Evolutionary conservation across 2,329 filamentous ascomycete species (phyloP).

Genomic region (Cadophora malorum): DNA sequence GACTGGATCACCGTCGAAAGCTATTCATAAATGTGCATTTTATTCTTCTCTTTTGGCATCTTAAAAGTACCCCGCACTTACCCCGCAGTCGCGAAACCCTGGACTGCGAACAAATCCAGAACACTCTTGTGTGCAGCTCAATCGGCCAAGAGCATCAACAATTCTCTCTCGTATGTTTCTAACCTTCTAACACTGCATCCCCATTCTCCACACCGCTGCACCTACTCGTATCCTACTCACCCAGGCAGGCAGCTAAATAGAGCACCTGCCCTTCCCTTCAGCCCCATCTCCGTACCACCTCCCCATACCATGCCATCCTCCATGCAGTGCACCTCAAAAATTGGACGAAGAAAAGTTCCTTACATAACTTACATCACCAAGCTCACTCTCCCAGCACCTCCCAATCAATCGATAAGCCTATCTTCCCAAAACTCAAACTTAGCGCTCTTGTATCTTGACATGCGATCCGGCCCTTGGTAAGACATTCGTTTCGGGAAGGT

Average conservation of each 20-base stretch:
- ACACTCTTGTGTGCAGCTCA: neutral
- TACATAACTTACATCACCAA: neutral
- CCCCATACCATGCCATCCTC: neutral
- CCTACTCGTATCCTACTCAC: neutral
- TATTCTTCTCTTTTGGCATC: too few relatives aligned
- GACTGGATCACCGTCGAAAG: too few relatives aligned
- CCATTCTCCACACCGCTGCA: neutral
- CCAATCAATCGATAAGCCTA: conserved; percentile 7
- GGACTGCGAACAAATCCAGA: neutral
- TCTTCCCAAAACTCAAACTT: neutral
- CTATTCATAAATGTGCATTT: too few relatives aligned
- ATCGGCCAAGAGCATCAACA: neutral
- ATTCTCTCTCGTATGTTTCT: neutral
- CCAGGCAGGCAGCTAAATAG: neutral
- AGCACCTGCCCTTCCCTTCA: neutral
- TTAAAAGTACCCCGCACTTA: neutral
- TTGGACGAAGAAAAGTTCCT: neutral
- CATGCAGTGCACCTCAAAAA: neutral
- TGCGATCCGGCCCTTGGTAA: neutral
- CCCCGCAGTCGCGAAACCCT: neutral
- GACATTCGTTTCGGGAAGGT: neutral
- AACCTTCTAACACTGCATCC: neutral
- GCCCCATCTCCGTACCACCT: neutral
- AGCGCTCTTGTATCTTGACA: neutral
- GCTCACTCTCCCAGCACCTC: neutral